phyloP scores from a whole-genome alignment of 2,329 filamentous ascomycete species.

The Reticulascus tulasneorum region DNA sequence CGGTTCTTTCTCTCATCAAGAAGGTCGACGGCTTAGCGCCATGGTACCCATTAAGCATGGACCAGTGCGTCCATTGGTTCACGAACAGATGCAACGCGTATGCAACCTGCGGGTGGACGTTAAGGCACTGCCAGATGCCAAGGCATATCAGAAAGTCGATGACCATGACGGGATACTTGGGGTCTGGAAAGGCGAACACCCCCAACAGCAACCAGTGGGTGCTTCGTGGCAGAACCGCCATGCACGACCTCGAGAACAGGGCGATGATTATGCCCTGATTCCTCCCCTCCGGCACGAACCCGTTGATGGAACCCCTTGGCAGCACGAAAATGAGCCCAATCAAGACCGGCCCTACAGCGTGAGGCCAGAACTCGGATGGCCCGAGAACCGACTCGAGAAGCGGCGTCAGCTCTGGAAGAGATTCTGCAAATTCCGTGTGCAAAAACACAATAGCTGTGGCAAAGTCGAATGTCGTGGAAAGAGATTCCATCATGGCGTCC shows the following conservation, averaged over 20 bases:
- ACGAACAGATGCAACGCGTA: background rate
- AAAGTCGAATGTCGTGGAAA: no score
- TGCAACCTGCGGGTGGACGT: background rate
- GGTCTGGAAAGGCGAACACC: no score
- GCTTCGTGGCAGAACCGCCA: no score
- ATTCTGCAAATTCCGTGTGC: no score
- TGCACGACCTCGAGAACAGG: no score
- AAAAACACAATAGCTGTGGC: no score
- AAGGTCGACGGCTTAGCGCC: background rate
- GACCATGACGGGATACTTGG: no score
- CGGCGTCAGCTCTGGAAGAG: background rate
- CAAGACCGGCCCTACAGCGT: background rate
- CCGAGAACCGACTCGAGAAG: background rate
- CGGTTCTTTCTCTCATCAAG: background rate
- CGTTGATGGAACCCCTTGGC: background rate
- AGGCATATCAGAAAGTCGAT: no score
- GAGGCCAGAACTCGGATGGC: background rate
- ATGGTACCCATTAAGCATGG: background rate
- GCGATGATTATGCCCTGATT: background rate
- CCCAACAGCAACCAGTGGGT: no score
- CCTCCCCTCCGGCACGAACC: background rate
- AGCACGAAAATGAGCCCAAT: background rate
- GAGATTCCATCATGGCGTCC: no score
- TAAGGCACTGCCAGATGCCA: no score
- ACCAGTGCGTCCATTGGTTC: background rate